Base-by-base conservation (phyloP, 2,329 filamentous ascomycete genomes). In the Macrophomina pseudophaseolina region DNA sequence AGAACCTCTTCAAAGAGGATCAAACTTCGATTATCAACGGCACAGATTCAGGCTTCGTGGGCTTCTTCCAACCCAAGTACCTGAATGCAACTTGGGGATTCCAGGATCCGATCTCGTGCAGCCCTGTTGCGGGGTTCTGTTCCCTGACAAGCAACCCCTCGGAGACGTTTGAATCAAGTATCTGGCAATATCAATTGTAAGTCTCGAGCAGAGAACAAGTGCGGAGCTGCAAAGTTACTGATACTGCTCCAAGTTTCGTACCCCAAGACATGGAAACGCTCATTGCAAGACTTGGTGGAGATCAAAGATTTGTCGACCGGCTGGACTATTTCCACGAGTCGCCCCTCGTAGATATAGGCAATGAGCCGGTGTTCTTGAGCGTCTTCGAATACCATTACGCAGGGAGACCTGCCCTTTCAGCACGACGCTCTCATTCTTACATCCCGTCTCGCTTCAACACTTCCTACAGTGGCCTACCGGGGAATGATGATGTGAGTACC, bases 151-250 rank as follows among this genome's bases (percentile, higher is more conserved):
- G 69, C 2, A 78, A 75, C 1, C 88, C 86, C 0, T 83, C 85
- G 6, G 90, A 93, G 76, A 92, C 90, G 0, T 93, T 90, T 70
- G 91, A 93, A 74, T 88, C 86, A 51, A 89, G 86, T 68, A 81
- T 86, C 1, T 93, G 90, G 90, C 86, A 92, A 65, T 93, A 93
- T 73, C 87, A 86, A 16, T 93, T 91, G 84, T 86, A 72, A 68
- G 83, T 79, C 14, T 16, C 14, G 6, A 16, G 42, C 11, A 4
- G 14, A 9, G 3, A 30, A 11, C 3, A 9, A 14, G 14, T 28
- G 18, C 16, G 14, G 2, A 8, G 18, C 12, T 48, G 14, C 6
- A 38, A 7, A 2, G 9, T 58, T 11, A 14, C 52, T 59, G 18
- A 53, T 53, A 16, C 12, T 11, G n/a, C 49, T 28, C 12, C 18